Conservation (phyloP, 2,329 filamentous ascomycete genomes). For the Botrytis elliptica region DNA sequence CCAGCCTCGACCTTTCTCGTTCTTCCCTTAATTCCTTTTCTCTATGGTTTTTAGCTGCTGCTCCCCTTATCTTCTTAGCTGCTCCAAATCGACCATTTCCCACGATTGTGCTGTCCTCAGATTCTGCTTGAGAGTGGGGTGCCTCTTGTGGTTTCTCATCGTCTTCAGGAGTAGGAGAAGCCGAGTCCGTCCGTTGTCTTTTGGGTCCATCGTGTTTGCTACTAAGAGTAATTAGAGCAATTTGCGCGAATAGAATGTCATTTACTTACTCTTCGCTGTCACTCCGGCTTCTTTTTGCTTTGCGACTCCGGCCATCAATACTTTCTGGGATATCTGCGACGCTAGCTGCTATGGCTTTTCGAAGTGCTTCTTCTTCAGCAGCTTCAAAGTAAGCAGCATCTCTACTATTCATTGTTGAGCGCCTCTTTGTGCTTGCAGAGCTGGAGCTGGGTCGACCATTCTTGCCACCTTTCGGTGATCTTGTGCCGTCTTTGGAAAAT, state of each 20-base stretch:
- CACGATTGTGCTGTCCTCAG: conserved; percentile 63
- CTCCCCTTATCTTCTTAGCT: conserved; percentile 60
- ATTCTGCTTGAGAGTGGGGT: conserved; percentile 55
- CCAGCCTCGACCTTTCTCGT: conserved; percentile 68
- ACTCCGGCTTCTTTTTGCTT: conserved; percentile 80
- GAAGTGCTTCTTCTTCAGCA: conserved; percentile 78
- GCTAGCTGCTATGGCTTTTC: conserved; percentile 90
- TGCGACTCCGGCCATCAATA: conserved; percentile 54
- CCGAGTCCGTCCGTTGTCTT: conserved; percentile 78
- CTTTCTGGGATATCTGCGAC: conserved; percentile 59
- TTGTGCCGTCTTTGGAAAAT: conserved; percentile 60
- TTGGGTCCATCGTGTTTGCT: conserved; percentile 74
- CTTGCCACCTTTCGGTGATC: conserved; percentile 55
- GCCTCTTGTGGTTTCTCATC: conserved; percentile 41
- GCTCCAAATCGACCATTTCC: conserved; percentile 46
- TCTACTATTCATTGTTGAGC: conserved; percentile 96
- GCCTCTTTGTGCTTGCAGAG: conserved; percentile 60
- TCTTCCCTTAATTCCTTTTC: conserved; percentile 70
- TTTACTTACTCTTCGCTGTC: conserved; percentile 87
- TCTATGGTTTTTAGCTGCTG: conserved; percentile 55
- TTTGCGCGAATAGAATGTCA: neutral
- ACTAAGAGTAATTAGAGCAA: conserved; percentile 34
- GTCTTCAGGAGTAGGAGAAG: conserved; percentile 61
- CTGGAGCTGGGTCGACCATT: conserved; percentile 51
- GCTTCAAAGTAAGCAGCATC: conserved; percentile 78